These are phyloP conservation scores for Xylaria sp. DNA, from an alignment of 495 filamentous ascomycete species.

Conservation along the genomic window DNA sequence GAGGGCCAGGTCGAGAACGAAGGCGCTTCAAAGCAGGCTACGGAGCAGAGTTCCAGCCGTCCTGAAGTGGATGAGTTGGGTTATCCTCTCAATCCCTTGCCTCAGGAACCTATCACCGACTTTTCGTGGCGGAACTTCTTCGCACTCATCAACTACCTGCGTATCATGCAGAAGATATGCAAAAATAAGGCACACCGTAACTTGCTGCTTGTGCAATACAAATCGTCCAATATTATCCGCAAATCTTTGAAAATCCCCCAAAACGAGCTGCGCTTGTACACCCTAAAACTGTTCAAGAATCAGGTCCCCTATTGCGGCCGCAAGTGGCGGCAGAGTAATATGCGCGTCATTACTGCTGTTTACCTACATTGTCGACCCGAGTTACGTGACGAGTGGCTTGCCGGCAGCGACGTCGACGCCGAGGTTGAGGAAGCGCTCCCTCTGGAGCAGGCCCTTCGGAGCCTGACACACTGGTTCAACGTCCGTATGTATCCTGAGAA, in stretches of 20 bases:
- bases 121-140: conserved; percentile 96
- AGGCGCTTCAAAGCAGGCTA: conserved; percentile 37
- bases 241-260: conserved; percentile 92
- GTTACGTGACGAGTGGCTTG: conserved; percentile 93
- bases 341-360: conserved; percentile 97
- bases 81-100: conserved; percentile 67
- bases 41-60: conserved; percentile 46
- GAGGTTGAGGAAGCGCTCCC: conserved; percentile 93
- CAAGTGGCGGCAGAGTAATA: conserved; percentile 97
- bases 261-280: conserved; percentile 85
- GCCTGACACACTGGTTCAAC: conserved; percentile 92
- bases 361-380: conserved; percentile 93
- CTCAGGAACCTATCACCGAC: conserved; percentile 81
- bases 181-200: conserved; percentile 94
- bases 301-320: conserved; percentile 97
- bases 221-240: conserved; percentile 84
- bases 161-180: conserved; percentile 96
- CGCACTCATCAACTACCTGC: conserved; percentile 89
- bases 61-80: conserved; percentile 91
- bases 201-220: conserved; percentile 91
- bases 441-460: conserved; percentile 85
- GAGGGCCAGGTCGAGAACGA: conserved; percentile 37
- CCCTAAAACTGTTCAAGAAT: conserved; percentile 96
- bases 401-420: conserved; percentile 86
- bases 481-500: conserved; percentile 77